phyloP scores from a whole-genome alignment of 441 rosid species.

The Adansonia gregorii region DNA sequence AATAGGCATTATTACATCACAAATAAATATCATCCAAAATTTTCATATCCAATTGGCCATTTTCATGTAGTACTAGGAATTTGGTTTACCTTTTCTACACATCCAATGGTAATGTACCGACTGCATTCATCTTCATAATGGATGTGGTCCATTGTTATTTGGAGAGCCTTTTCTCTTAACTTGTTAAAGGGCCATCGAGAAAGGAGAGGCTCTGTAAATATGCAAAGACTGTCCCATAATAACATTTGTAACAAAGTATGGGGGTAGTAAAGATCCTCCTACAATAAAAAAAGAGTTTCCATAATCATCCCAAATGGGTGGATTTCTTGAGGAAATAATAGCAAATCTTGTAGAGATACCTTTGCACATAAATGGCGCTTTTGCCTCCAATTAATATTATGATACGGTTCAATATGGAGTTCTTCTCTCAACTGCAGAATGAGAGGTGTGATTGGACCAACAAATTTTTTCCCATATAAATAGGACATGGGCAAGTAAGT shows the following conservation, averaged over 20 bases:
- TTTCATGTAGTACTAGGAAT: no score
- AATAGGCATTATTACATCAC: not conserved
- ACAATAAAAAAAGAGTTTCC: conserved; percentile 1
- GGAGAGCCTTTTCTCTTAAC: conserved; percentile 51
- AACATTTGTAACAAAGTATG: conserved; percentile 38
- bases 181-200: conserved; percentile 52
- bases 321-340: no score
- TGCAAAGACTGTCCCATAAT: no score
- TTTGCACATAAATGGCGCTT: conserved; percentile 38
- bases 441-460: conserved; percentile 45
- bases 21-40: not conserved
- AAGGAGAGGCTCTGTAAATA: no score
- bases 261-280: conserved; percentile 58
- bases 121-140: conserved; percentile 68
- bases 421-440: conserved; percentile 36
- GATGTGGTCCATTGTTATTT: conserved; percentile 19
- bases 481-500: no score
- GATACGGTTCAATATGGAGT: conserved; percentile 35
- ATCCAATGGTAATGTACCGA: conserved; percentile 61
- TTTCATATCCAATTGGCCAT: not conserved
- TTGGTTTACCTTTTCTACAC: conserved; percentile 53
- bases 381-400: conserved; percentile 36
- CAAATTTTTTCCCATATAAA: conserved; percentile 31
- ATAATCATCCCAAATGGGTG: no score
- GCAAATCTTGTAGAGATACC: conserved; percentile 4